Base-by-base conservation (phyloP, 805 yeast species). In the Pichia gijzeniarum region DNA sequence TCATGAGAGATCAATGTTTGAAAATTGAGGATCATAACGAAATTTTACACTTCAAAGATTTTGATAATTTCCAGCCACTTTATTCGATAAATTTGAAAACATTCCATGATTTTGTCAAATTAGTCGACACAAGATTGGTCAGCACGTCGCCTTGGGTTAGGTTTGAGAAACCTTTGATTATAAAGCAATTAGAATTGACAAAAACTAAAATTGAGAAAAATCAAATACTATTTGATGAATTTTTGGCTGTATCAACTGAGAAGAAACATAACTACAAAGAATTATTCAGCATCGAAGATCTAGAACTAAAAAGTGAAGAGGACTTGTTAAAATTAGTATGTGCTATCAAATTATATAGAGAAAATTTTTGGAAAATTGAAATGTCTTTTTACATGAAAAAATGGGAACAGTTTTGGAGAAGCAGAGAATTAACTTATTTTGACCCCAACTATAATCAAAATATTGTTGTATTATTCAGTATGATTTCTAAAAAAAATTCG, bases 101-200 rank as follows among this genome's bases (percentile, higher is more conserved):
- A 7, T 68, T 63, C 39, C 58, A 61, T 7, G 67, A 63, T 20
- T 62, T 62, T 27, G 49, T 53, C 40, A 36, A 46, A 4, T 44
- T 55, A n/a, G 50, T 80, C 42, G 60, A 69, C 16, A 67, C 67
- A n/a, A 67, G 87, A 48, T 66, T 79, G 4, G 64, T 91, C 22
- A 86, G 95, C 3, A 75, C 87, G 0, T 90, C 98, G 2, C 97
- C 99, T 0, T 77, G 89, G 43, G 90, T 90, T 0, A 70, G 74
- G 17, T 85, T 85, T 56, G 78, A 81, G 0, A 65, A 78, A 3
- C 99, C 99, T 14, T 48, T 43, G 45, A 51, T 50, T 7, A 42
- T 58, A 39, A 46, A 13, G 30, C 60, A 47, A 41, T 53, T 62
- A 39, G 58, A 63, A 30, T 53, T 55, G 0, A 49, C 56, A 8